Evolutionary conservation across 257 asterid genomes (phyloP), one percentile per base, ranked within the genome.

Genomic region (Rehmannia glutinosa): DNA sequence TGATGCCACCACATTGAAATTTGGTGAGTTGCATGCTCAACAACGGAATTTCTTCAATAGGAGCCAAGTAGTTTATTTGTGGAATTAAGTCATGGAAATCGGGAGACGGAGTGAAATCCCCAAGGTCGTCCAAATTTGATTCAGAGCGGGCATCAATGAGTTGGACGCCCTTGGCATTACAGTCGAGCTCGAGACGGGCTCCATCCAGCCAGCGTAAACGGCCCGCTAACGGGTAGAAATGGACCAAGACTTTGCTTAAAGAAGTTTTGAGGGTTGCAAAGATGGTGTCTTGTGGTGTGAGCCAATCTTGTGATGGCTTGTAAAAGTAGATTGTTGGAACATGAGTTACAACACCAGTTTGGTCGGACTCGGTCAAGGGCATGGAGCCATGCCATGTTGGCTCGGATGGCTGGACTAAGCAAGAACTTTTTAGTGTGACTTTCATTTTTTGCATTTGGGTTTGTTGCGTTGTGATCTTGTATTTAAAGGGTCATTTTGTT

Each of bases 211-310:
- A 75, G 33, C 76, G 73, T 4, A 84, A 51, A 43, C 87, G 89
- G 0, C 95, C 91, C 0, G 95, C 86, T 5, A 84, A 1, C 0
- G 91, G 89, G 68, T 84, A 87, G n/a, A 84, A 87, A 20, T 78
- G 73, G 53, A 80, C 91, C 68, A 87, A 58, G 5, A 45, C 76
- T 49, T 52, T 53, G 71, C 84, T 70, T 8, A 87, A 39, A 5
- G 95, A 82, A 15, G 42, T 42, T 13, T 52, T 42, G 0, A 86
- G 83, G 54, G 69, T 72, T 4, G 72, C 25, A 73, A 72, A 42
- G 17, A 80, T 66, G 63, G 47, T 19, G 16, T 73, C 68, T 12
- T 53, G 28, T 17, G 75, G 52, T 1, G 49, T 8, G 39, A 62
- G 57, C 74, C 68, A 75, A 8, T 67, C n/a, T n/a, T n/a, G n/a